These are phyloP conservation scores for Cryptococcus sp. DNA, from an alignment of 1,284 basidiomycete genomes.

Conservation along the genomic window DNA sequence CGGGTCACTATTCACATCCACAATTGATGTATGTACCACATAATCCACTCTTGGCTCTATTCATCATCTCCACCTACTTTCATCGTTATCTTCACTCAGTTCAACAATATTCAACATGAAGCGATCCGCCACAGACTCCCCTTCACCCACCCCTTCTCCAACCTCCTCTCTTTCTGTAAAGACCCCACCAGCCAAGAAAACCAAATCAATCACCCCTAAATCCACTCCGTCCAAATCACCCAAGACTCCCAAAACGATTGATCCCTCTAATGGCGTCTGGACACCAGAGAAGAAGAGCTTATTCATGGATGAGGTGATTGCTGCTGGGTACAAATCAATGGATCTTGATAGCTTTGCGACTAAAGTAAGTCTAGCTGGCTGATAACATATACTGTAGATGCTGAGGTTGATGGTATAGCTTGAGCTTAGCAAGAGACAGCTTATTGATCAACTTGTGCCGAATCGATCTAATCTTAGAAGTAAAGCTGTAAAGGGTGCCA, in stretches of 20 bases:
- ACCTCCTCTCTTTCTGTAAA: not conserved
- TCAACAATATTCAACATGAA: not conserved
- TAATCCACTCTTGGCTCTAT: too few relatives aligned
- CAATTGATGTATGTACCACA: too few relatives aligned
- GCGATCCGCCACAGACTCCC: not conserved
- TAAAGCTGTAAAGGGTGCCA: conserved; percentile 12
- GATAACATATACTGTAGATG: too few relatives aligned
- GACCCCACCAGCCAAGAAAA: not conserved
- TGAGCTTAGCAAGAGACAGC: conserved; percentile 13
- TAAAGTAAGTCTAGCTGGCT: conserved; percentile 15
- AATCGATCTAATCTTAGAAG: conserved; percentile 9
- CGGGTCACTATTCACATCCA: not conserved
- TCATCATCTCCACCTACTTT: too few relatives aligned
- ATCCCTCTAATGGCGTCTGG: conserved; percentile 14
- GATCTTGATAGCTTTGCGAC: conserved; percentile 15
- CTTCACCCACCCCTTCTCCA: not conserved
- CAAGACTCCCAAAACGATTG: not conserved
- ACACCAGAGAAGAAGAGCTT: conserved; percentile 15
- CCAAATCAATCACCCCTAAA: not conserved
- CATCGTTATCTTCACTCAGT: too few relatives aligned
- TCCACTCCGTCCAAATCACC: not conserved
- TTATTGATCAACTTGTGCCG: conserved; percentile 18
- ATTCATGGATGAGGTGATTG: conserved; percentile 24
- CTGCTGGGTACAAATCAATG: conserved; percentile 17
- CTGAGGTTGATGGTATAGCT: conserved; percentile 1